Conservation (phyloP, 345 rosid genomes). For the Citrus maxima region DNA sequence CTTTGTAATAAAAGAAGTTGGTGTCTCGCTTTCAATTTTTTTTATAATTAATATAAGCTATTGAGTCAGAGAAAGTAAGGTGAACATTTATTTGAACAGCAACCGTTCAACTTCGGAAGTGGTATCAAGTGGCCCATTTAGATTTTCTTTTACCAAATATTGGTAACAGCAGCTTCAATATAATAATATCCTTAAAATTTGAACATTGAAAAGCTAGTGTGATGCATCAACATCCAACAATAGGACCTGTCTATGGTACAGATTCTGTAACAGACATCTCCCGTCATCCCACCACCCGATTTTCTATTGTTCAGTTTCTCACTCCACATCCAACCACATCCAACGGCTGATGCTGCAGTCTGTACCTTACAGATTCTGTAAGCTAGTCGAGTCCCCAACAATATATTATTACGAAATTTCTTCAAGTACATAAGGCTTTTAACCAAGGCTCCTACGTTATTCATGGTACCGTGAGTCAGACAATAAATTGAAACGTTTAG, state of each 20-base stretch:
- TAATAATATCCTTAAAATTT: background rate
- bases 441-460: too few species aligned
- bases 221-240: background rate
- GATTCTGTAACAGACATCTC: too few species aligned
- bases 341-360: too few species aligned
- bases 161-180: background rate
- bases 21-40: conserved; percentile 12
- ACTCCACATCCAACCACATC: too few species aligned
- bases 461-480: too few species aligned
- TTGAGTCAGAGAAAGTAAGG: background rate
- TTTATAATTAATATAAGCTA: background rate
- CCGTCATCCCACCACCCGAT: too few species aligned
- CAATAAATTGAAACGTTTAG: background rate
- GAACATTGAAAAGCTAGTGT: background rate
- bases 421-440: too few species aligned
- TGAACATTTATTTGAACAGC: conserved; percentile 9
- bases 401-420: too few species aligned
- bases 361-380: too few species aligned
- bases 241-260: too few species aligned
- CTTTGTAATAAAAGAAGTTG: conserved; percentile 14
- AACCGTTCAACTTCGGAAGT: conserved; percentile 2
- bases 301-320: too few species aligned
- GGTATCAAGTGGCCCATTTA: background rate
- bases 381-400: too few species aligned
- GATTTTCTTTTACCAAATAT: background rate